Evolutionary conservation across 257 asterid species (phyloP), one percentile per base, ranked within the genome.

Genomic region (Cynanchum wilfordii): DNA sequence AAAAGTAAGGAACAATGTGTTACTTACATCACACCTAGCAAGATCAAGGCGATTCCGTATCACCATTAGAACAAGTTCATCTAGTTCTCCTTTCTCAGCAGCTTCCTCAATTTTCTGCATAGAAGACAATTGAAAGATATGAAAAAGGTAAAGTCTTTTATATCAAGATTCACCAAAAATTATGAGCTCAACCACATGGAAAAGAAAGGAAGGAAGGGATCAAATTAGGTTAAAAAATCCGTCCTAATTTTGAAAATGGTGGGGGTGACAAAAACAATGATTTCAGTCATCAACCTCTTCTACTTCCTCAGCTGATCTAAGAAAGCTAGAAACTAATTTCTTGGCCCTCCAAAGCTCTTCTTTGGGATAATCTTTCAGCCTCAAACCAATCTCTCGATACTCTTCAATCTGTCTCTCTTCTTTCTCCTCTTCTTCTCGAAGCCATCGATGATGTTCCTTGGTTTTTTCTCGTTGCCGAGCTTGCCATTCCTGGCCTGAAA

Each of bases 1-100:
- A 40, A 76, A 44, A 51, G 51, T 5, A 33, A 69, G 33, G 70
- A 51, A 52, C 66, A 25, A 25, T 66, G 62, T 65, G 66, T 72
- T 69, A 85, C 95, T 82, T 82, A 94, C 99, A 90, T 94, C 99
- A 67, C 93, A 97, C 42, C 96, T 83, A 71, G 99, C 99, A 47
- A 94, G 96, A 85, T 94, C 98, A 66, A 94, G 97, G 54, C 98
- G 97, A 80, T 84, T 91, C 96, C 93, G 86, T 84, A 94, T 85
- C 78, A 94, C 87, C 90, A 91, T 75, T n/a, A 94, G 81, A 78
- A 94, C 89, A 71, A 94, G 87, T 78, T 91, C 97, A 76, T 66
- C 80, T 56, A 94, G 89, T 81, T 94, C 98, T 55, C 96, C 99
- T 85, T 79, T 94, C 86, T 89, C 97, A 68, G 96, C 97, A 73